phyloP scores from a whole-genome alignment of 257 asterid genomes.

The Ophiorrhiza pumila region DNA sequence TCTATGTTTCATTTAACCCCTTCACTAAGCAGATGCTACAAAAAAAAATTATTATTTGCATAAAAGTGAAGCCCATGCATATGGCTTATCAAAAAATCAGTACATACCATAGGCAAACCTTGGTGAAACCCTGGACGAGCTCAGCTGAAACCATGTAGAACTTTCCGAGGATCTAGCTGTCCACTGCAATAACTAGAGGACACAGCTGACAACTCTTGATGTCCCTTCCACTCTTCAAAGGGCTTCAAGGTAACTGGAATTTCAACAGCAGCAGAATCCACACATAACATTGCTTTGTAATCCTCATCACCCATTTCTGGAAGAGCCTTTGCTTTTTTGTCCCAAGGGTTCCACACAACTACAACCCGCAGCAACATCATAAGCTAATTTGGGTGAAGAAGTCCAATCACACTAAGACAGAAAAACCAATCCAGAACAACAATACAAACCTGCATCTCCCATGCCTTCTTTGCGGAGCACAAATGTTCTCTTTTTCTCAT shows the following conservation, averaged over 20 bases:
- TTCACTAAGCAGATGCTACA: conserved; percentile 23
- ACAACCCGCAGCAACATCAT: conserved; percentile 26
- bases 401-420: conserved; percentile 13
- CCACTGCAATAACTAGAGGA: conserved; percentile 92
- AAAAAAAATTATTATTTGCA: conserved; percentile 19
- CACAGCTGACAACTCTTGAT: conserved; percentile 72
- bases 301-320: conserved; percentile 69
- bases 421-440: conserved; percentile 1
- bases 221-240: conserved; percentile 73
- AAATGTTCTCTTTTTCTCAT: conserved; percentile 76
- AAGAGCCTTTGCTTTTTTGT: conserved; percentile 73
- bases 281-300: conserved; percentile 61
- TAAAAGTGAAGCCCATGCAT: conserved; percentile 17
- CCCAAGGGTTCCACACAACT: conserved; percentile 96
- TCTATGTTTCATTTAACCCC: conserved; percentile 10
- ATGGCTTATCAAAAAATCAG: conserved; percentile 33
- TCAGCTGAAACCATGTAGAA: conserved; percentile 57
- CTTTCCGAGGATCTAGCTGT: conserved; percentile 73
- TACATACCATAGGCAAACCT: conserved; percentile 29
- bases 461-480: conserved; percentile 77
- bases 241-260: conserved; percentile 59
- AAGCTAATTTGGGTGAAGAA: background rate
- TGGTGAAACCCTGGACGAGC: conserved; percentile 25
- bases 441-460: conserved; percentile 71
- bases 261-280: conserved; percentile 71